Percentiles rank a stretch among this genome's conserved stretches.
Conservation (phyloP, 805 yeast species). For the Barnettozyma populi region DNA sequence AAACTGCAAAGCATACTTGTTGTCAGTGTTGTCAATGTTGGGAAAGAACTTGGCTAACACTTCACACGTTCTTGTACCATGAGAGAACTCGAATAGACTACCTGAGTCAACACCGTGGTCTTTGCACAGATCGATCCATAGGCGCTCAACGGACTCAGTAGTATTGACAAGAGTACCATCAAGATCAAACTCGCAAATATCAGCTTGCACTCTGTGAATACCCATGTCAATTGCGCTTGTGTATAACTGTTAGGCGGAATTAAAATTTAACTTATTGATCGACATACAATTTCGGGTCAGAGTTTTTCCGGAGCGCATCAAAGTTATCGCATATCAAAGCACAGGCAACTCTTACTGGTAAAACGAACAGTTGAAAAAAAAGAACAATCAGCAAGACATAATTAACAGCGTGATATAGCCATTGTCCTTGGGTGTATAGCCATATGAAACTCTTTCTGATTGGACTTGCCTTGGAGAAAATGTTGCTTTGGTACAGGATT, state of each 20-base stretch:
- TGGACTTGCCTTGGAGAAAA: no score
- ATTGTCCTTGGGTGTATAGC: no score
- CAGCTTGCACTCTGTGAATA: constrained; percentile 15
- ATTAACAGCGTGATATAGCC: no score
- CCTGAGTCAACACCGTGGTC: constrained; percentile 66
- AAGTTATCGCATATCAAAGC: background rate
- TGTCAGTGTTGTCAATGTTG: constrained; percentile 60
- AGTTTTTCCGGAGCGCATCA: background rate
- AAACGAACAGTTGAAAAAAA: background rate
- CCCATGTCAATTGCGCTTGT: constrained; percentile 10
- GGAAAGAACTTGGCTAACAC: constrained; percentile 72
- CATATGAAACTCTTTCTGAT: no score
- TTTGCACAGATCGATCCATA: constrained; percentile 73
- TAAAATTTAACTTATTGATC: no score
- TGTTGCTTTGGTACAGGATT: no score
- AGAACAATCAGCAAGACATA: no score
- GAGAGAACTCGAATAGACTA: constrained; percentile 29
- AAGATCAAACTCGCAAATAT: constrained; percentile 58
- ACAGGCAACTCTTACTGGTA: background rate
- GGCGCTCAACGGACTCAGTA: constrained; percentile 74
- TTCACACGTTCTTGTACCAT: constrained; percentile 82
- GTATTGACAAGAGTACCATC: constrained; percentile 87
- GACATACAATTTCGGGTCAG: no score
- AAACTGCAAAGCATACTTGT: constrained; percentile 57
- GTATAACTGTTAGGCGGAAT: background rate